phyloP scores from a whole-genome alignment of 2,329 filamentous ascomycete genomes.

The Neonectria hederae region DNA sequence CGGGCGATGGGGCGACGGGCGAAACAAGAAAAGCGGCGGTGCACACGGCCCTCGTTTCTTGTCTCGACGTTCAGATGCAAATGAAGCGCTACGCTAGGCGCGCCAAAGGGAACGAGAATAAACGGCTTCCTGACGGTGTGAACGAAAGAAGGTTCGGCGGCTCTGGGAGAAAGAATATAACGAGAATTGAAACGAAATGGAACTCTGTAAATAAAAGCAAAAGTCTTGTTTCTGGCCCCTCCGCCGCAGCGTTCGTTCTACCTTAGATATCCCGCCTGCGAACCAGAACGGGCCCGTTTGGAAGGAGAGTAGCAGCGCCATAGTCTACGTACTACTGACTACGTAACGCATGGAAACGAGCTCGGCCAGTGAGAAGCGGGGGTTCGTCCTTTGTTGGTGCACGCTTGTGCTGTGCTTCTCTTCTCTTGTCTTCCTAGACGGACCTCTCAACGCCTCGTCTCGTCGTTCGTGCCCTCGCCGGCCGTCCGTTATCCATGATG shows the following conservation, averaged over 20 bases:
- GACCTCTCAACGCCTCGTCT: constrained; percentile 1
- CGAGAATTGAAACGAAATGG: background rate
- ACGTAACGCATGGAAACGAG: background rate
- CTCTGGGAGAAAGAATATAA: background rate
- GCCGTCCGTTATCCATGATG: constrained; percentile 1
- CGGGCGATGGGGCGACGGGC: constrained; percentile 7
- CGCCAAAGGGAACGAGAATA: background rate
- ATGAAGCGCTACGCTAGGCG: constrained; percentile 18
- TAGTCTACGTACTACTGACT: background rate
- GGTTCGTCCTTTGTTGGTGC: background rate
- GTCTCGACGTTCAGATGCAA: background rate
- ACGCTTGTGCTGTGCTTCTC: background rate
- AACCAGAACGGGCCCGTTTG: background rate
- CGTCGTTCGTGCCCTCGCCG: background rate
- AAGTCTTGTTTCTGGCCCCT: constrained; percentile 10
- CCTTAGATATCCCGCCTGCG: background rate
- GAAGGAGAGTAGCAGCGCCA: too few species aligned
- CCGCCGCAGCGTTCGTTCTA: background rate
- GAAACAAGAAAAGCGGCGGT: constrained; percentile 17
- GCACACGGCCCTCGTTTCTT: constrained; percentile 6
- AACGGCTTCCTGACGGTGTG: background rate
- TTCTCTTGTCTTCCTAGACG: background rate
- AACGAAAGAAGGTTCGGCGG: background rate
- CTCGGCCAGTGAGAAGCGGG: background rate
- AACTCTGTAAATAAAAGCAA: background rate